Evolutionary conservation across 2,329 filamentous ascomycete species (phyloP).

Genomic region (Trichothecium roseum): DNA sequence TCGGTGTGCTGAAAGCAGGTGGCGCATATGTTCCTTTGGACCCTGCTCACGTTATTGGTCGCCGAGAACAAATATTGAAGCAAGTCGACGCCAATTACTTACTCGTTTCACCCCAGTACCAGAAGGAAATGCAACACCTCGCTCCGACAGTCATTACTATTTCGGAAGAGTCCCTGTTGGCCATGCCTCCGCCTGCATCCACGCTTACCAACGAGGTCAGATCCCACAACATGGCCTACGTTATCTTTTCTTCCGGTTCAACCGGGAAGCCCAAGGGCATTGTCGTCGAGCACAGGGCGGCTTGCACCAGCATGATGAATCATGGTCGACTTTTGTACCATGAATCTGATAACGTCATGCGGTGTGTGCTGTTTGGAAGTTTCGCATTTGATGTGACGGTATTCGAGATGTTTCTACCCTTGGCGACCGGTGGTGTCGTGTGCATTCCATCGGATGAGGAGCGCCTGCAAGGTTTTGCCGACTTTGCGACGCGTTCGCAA

Average conservation of each 20-base stretch:
- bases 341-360: not conserved
- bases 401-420: not conserved
- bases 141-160: not conserved
- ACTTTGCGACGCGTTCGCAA: not conserved
- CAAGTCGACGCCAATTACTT: not conserved
- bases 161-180: not conserved
- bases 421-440: not conserved
- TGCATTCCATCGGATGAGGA: not conserved
- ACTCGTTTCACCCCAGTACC: slow-evolving; percentile 3
- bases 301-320: slow-evolving; percentile 1
- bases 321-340: no score
- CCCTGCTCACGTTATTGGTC: slow-evolving; percentile 31
- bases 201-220: not conserved
- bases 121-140: no score
- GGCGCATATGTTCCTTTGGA: slow-evolving; percentile 17
- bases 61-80: slow-evolving; percentile 21
- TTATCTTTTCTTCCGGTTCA: slow-evolving; percentile 11
- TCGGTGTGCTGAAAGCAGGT: slow-evolving; percentile 6
- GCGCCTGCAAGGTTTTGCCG: not conserved
- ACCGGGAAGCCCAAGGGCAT: slow-evolving; percentile 12
- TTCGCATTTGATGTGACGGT: slow-evolving; percentile 1
- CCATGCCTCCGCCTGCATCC: no score
- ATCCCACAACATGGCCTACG: slow-evolving; percentile 6
- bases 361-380: slow-evolving; percentile 3
- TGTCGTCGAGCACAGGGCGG: slow-evolving; percentile 9